These are phyloP conservation scores for Conticribra weissflogii DNA, from an alignment of 108 stramenopile genomes.

Conservation along the genomic window DNA sequence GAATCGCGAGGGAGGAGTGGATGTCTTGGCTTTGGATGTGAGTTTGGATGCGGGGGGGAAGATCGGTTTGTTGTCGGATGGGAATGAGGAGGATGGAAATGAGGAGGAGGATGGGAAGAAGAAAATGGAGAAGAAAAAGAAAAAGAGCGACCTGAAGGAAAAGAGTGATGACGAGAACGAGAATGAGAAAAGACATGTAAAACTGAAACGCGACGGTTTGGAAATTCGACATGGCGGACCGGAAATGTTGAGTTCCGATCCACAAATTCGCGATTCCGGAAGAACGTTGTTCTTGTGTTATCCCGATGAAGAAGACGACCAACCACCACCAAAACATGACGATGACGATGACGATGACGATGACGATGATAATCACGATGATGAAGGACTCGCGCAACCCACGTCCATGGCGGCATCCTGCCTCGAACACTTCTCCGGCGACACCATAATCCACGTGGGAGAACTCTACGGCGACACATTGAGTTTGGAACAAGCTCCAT, in stretches of 20 bases:
- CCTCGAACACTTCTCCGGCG: conserved; percentile 73
- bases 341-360: conserved; percentile 34
- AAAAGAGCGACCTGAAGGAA: conserved; percentile 4
- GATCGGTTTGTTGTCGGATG: no score
- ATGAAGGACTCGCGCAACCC: background rate
- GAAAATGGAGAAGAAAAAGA: no score
- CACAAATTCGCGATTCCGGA: conserved; percentile 42
- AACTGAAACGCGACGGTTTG: conserved; percentile 21
- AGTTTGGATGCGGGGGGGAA: conserved; percentile 62
- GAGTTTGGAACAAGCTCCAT: conserved; percentile 82
- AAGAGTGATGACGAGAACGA: conserved; percentile 14
- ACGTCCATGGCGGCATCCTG: conserved; percentile 75
- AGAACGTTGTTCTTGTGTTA: conserved; percentile 86
- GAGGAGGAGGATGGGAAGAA: no score
- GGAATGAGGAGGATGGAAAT: no score
- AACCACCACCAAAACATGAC: conserved; percentile 15
- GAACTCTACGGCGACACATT: conserved; percentile 76
- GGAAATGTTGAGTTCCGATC: conserved; percentile 51
- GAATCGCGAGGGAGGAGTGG: conserved; percentile 60
- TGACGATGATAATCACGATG: conserved; percentile 7
- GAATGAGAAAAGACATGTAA: conserved; percentile 10
- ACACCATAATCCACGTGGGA: conserved; percentile 87
- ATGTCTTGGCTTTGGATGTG: conserved; percentile 78
- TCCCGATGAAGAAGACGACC: conserved; percentile 80
- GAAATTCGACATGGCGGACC: conserved; percentile 69